phyloP scores from a whole-genome alignment of 164 flowering plant species.

The Piper longum region DNA sequence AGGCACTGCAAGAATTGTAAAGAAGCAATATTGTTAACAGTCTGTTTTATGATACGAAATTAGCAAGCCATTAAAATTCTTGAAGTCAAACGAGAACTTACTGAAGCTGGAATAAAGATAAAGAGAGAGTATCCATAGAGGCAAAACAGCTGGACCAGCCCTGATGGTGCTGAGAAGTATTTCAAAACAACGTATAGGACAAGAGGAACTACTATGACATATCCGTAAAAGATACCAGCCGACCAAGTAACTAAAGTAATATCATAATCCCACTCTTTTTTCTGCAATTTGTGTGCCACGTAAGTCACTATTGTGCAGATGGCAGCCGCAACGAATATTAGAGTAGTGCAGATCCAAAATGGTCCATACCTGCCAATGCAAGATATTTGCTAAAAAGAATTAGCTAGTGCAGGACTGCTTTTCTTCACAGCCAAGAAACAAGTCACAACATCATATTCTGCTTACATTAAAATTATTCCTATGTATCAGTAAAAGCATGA shows the following conservation, averaged over 20 bases:
- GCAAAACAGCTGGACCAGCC: slow-evolving; percentile 80
- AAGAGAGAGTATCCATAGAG: slow-evolving; percentile 93
- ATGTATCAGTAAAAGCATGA: neutral
- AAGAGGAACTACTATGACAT: slow-evolving; percentile 74
- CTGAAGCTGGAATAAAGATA: slow-evolving; percentile 87
- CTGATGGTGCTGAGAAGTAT: slow-evolving; percentile 93
- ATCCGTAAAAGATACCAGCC: slow-evolving; percentile 96
- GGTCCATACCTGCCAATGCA: slow-evolving; percentile 75
- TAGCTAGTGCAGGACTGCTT: neutral
- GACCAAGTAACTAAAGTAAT: slow-evolving; percentile 95
- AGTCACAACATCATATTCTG: neutral
- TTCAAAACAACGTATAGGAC: slow-evolving; percentile 69
- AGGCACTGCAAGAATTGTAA: slow-evolving; percentile 44
- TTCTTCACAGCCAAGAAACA: neutral
- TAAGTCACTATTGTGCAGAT: slow-evolving; percentile 95
- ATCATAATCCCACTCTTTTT: slow-evolving; percentile 89
- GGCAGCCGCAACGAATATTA: slow-evolving; percentile 94
- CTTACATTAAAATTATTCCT: neutral
- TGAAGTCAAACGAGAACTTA: slow-evolving; percentile 21
- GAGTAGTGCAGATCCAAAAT: slow-evolving; percentile 94
- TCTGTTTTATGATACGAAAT: too few species aligned
- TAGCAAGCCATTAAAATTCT: neutral
- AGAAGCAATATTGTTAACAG: neutral
- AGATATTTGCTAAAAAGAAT: neutral
- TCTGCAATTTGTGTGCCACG: slow-evolving; percentile 74